Evolutionary conservation across 495 filamentous ascomycete genomes (phyloP), one percentile per base, ranked within the genome.

Genomic region (Bombardia bombarda): DNA sequence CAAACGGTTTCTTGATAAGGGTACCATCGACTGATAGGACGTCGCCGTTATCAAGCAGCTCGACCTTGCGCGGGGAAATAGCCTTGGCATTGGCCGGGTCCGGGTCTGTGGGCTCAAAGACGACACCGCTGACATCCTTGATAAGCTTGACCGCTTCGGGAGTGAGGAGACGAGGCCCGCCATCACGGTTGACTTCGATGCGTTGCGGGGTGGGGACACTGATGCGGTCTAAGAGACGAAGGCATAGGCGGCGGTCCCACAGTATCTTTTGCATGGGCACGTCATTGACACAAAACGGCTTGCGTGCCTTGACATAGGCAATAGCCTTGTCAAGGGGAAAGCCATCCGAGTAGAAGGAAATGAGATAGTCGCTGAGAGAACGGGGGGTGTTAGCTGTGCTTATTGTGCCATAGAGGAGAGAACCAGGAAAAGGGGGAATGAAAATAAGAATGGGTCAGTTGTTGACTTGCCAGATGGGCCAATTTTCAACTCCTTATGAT

Each of bases 281-380:
- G 54, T 99, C 90, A 63, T 99, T 99, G 57, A 99, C 86, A 57
- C 89, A 95, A 46, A 95, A 95, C 9, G 92, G 93, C 57, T 90
- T 95, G 30, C 92, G 81, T 8, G 94, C 74, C 47, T 83, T 83
- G 32, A 85, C 84, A 61, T 99, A 99, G 12, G 87, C 84, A 53
- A 97, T 93, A 4, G 92, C 93, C 60, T 97, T 99, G 35, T 99
- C 90, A 24, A 99, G 67, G 0, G 92, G 92, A 50, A 99, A 99
- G 0, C 92, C 92, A 61, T 94, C 90, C 0, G 88, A 95, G 65
- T 95, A 99, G 64, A 99, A 99, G 16, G 88, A 90, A 36, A 99
- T 92, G 17, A 99, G 68, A 53, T 92, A 99, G 63, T 99, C 92
- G 60, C 88, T 77, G 36, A 12, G n/a, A 24, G 12, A 12, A 36